Base-by-base conservation (phyloP, 768 basidiomycete genomes). In the Mycena galericulata region DNA sequence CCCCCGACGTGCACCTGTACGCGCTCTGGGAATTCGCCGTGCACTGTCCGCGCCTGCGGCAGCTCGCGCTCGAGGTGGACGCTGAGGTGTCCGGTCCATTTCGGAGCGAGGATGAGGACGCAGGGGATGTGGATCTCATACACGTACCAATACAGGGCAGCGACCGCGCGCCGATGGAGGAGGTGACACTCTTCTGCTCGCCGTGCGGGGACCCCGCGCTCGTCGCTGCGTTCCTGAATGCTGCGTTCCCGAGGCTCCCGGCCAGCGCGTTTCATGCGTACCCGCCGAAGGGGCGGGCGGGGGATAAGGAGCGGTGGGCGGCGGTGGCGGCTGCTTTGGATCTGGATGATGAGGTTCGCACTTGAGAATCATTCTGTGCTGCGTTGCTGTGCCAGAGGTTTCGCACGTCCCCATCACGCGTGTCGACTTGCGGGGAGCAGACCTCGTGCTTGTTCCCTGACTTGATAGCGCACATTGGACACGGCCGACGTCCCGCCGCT, bases 131-230 rank as follows among this genome's bases (percentile, higher is more conserved):
- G n/a, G n/a, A n/a, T n/a, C n/a, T n/a, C n/a, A n/a, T n/a, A n/a
- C n/a, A n/a, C n/a, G n/a, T n/a, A n/a, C n/a, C n/a, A n/a, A n/a
- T 5, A n/a, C 26, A 18, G 30, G 22, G 18, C 46, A 18, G n/a
- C 29, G 36, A 30, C 38, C 27, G 26, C 18, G 59, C 58, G 32
- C 18, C 43, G 41, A 57, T 64, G 58, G 63, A 72, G 46, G 62
- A 65, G 5, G n/a, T 72, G 26, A 61, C 18, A 32, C 65, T 72
- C 9, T 65, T 57, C 22, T 65, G 63, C 56, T 59, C 70, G 47
- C 70, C 70, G 18, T 72, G 70, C 40, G 70, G 67, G 30, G 63
- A 68, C 29, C 67, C 70, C 6, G 24, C 18, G 43, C 51, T 68
- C 41, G 70, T 72, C 40, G 53, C 58, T 0, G 58, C 49, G 3